These are phyloP conservation scores for Pyrus hybrid DNA, from an alignment of 331 rosid species.

Conservation along the genomic window DNA sequence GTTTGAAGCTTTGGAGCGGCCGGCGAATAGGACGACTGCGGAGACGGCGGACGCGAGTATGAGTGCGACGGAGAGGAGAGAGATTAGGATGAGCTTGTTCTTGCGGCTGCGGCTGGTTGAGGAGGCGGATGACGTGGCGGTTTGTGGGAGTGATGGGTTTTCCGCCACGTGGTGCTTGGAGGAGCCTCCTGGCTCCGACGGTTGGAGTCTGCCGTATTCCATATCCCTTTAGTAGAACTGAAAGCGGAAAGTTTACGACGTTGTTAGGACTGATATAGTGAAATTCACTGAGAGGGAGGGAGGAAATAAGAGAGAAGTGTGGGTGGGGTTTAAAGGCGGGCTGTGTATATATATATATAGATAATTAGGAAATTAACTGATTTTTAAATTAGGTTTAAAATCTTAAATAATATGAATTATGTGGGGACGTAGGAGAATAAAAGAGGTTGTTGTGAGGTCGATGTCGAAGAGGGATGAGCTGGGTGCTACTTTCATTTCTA, in stretches of 20 bases:
- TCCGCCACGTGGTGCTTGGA: neutral
- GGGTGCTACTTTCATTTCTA: constrained; percentile 48
- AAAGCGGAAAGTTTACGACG: neutral
- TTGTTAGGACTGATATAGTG: neutral
- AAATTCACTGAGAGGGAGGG: neutral
- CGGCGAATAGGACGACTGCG: constrained; percentile 23
- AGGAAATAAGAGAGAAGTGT: neutral
- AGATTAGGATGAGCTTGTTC: constrained; percentile 32
- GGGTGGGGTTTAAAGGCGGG: neutral
- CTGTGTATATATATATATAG: neutral
- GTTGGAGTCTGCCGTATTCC: constrained; percentile 48
- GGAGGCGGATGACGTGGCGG: neutral
- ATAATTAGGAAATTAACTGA: neutral
- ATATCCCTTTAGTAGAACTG: neutral
- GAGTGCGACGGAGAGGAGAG: constrained; percentile 34
- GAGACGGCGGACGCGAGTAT: constrained; percentile 51
- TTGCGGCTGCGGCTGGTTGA: neutral
- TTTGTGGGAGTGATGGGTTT: constrained; percentile 15
- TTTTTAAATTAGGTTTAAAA: neutral
- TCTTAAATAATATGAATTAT: neutral
- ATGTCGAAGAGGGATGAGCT: constrained; percentile 42
- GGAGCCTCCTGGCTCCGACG: constrained; percentile 15
- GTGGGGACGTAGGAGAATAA: neutral
- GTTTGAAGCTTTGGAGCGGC: constrained; percentile 11
- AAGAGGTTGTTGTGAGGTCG: constrained; percentile 62